phyloP scores from a whole-genome alignment of 768 basidiomycete species.

The Russula abietina region DNA sequence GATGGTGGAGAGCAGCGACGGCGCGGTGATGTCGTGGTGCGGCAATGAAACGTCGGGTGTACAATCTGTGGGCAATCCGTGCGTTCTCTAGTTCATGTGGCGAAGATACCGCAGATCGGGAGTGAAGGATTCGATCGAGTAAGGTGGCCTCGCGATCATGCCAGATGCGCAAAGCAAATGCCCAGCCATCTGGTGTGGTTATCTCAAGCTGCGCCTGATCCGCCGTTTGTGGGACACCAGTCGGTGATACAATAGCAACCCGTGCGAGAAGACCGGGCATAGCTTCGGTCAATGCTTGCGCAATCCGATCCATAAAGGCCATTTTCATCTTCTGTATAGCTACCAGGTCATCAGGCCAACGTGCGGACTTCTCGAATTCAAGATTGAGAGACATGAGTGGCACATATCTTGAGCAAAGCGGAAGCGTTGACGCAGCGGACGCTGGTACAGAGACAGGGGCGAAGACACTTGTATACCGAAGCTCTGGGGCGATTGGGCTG shows the following conservation, averaged over 20 bases:
- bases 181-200: constrained; percentile 76
- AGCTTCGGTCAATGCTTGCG: constrained; percentile 51
- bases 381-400: constrained; percentile 69
- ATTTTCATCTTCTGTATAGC: constrained; percentile 94
- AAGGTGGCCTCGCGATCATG: constrained; percentile 80
- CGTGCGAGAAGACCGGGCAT: constrained; percentile 47
- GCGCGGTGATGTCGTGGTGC: constrained; percentile 82
- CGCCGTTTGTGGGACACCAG: constrained; percentile 46
- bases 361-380: constrained; percentile 87
- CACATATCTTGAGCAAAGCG: constrained; percentile 56
- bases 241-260: constrained; percentile 53
- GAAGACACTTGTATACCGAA: constrained; percentile 82
- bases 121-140: constrained; percentile 60
- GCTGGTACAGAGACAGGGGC: constrained; percentile 67
- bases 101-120: constrained; percentile 32
- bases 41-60: constrained; percentile 69
- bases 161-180: constrained; percentile 78
- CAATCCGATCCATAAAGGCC: constrained; percentile 83
- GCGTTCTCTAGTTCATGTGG: constrained; percentile 51
- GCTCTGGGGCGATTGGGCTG: constrained; percentile 61
- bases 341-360: constrained; percentile 91
- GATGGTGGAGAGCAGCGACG: constrained; percentile 72
- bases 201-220: constrained; percentile 75
- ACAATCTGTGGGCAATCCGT: constrained; percentile 49
- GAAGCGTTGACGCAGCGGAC: constrained; percentile 46